Base-by-base conservation (phyloP, 2,329 filamentous ascomycete genomes). In the Trichoderma sp. region DNA sequence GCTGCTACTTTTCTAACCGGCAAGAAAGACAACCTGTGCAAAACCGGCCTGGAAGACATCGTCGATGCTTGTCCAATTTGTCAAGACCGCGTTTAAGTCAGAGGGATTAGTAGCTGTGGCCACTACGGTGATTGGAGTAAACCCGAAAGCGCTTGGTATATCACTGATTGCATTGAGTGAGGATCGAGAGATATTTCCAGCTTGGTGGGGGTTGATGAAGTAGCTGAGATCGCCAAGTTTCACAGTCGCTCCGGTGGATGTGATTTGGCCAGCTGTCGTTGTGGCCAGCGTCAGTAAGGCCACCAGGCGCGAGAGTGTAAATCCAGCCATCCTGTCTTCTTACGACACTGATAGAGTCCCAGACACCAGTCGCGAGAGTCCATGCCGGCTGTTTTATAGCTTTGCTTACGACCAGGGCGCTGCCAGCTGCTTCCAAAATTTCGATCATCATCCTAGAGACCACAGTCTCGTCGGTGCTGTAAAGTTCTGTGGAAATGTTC, bases 341-440 rank as follows among this genome's bases (percentile, higher is more conserved):
- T 21, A 12, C 3, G 45, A 53, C 9, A 12, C 4, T 12, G 45
- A 53, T 53, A 0, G 9, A 53, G 45, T 4, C 4, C 9, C 2
- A 53, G 18, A 21, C n/a, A n/a, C n/a, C 4, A 21, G 8, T 53
- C 45, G n/a, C n/a, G 8, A 53, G n/a, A 53, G 18, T 21, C n/a
- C 45, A 53, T 53, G 45, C 0, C n/a, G n/a, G 8, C n/a, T 53
- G 1, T 53, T 53, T 21, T 53, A 21, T 53, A 53, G 6, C 8
- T 53, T 53, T 53, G n/a, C n/a, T 21, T 21, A 53, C n/a, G n/a
- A 1, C 4, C 9, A 12, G n/a, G n/a, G 9, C 45, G 0, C 45
- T 12, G 9, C 0, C 18, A 6, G n/a, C 1, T 21, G 0, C n/a
- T 21, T 9, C 6, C 1, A 21, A 45, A 53, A 53, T 12, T 21